Conservation (phyloP, 2,329 filamentous ascomycete genomes). For the Curvularia sp. region DNA sequence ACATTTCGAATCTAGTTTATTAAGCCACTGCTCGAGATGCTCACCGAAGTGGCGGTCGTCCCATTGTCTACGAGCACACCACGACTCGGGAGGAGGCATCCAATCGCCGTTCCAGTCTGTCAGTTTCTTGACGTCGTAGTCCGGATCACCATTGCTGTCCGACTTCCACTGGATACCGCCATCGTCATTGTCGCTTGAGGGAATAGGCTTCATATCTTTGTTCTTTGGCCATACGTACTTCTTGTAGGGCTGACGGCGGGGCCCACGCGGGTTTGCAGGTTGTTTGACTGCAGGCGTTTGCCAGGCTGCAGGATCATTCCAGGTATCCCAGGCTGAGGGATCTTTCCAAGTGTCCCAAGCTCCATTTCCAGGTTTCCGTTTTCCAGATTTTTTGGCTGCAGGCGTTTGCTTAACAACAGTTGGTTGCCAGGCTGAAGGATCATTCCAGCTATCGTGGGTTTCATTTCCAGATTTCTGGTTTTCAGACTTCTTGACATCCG, state of each 20-base stretch:
- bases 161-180: slow-evolving; percentile 34
- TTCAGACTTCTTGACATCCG: too few species aligned
- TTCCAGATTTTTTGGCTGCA: slow-evolving; percentile 16
- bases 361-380: slow-evolving; percentile 1
- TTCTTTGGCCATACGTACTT: slow-evolving; percentile 37
- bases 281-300: slow-evolving; percentile 6
- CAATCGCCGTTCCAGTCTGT: slow-evolving; percentile 56
- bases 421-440: background rate
- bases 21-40: slow-evolving; percentile 44
- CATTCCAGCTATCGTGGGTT: too few species aligned
- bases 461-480: too few species aligned
- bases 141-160: slow-evolving; percentile 41
- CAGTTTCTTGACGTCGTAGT: slow-evolving; percentile 48
- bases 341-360: too few species aligned
- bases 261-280: slow-evolving; percentile 25
- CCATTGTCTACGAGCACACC: slow-evolving; percentile 50
- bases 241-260: slow-evolving; percentile 14
- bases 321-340: too few species aligned
- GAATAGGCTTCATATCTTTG: slow-evolving; percentile 34
- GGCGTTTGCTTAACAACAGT: background rate
- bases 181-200: slow-evolving; percentile 29
- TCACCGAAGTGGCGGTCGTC: slow-evolving; percentile 42
- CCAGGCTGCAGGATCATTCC: too few species aligned
- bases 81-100: slow-evolving; percentile 56
- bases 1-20: slow-evolving; percentile 3